Conservation (phyloP, 1,139 yeast genomes). For the Saccharomycopsis phalli region DNA sequence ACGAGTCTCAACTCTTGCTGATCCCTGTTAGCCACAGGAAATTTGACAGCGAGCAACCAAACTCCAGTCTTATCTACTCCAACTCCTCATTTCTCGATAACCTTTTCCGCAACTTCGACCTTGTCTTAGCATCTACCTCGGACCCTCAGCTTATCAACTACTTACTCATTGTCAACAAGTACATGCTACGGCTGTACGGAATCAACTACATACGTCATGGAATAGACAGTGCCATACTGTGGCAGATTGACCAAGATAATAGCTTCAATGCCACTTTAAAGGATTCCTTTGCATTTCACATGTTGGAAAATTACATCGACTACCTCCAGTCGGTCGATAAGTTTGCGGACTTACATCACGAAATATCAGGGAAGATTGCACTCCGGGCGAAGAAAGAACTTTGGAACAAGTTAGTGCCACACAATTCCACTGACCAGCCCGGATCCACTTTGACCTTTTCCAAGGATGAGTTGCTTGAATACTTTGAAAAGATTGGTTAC, state of each 20-base stretch:
- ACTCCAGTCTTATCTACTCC: slow-evolving; percentile 7
- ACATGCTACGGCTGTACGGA: slow-evolving; percentile 10
- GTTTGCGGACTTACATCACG: not conserved
- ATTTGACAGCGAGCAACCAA: slow-evolving; percentile 12
- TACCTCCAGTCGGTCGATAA: too few relatives aligned
- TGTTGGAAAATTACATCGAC: slow-evolving; percentile 2
- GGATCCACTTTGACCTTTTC: not conserved
- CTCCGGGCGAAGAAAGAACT: not conserved
- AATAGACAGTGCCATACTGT: slow-evolving; percentile 2
- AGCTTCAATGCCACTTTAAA: slow-evolving; percentile 1
- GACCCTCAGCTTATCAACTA: not conserved
- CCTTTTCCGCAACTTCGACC: slow-evolving; percentile 9
- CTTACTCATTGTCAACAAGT: not conserved
- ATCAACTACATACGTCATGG: slow-evolving; percentile 10
- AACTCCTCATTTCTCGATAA: slow-evolving; percentile 2
- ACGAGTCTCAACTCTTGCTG: not conserved
- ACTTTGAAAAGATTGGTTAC: slow-evolving; percentile 2
- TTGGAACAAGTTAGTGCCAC: slow-evolving; percentile 12
- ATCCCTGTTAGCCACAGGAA: not conserved
- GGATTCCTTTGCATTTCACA: slow-evolving; percentile 8
- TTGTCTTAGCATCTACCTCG: slow-evolving; percentile 1
- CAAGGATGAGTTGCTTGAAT: slow-evolving; percentile 8
- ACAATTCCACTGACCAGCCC: not conserved
- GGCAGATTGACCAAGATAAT: slow-evolving; percentile 7
- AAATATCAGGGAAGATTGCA: slow-evolving; percentile 1